These are phyloP conservation scores for Eucalyptus globulus DNA, from an alignment of 345 rosid species.

Conservation along the genomic window DNA sequence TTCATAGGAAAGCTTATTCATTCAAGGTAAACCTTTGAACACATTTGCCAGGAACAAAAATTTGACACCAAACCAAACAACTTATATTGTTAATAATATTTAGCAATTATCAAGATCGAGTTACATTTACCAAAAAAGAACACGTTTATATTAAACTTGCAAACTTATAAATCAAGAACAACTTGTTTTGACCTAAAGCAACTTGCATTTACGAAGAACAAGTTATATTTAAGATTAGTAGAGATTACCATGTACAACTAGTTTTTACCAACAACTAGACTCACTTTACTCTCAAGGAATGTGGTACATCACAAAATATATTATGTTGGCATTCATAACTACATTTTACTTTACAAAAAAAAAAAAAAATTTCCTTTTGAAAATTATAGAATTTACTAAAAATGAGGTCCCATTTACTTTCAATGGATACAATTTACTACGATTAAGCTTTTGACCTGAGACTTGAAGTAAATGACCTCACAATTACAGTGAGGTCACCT, in stretches of 20 bases:
- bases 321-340: not conserved
- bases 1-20: too few species aligned
- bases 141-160: not conserved
- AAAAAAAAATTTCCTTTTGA: not conserved
- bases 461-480: not conserved
- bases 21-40: too few species aligned
- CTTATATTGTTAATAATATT: not conserved
- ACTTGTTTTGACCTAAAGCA: not conserved
- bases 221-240: not conserved
- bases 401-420: not conserved
- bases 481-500: not conserved
- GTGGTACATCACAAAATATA: not conserved
- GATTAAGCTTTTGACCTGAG: not conserved
- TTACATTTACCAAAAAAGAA: not conserved
- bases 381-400: not conserved
- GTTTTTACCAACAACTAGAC: not conserved
- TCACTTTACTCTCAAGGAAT: not conserved
- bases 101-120: not conserved
- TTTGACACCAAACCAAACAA: not conserved
- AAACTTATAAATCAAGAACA: not conserved
- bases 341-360: not conserved
- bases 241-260: not conserved
- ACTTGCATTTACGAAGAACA: not conserved
- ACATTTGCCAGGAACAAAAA: too few species aligned
- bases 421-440: not conserved